Conservation (phyloP, 2,329 filamentous ascomycete species). For the Sordariomycetes sp. region DNA sequence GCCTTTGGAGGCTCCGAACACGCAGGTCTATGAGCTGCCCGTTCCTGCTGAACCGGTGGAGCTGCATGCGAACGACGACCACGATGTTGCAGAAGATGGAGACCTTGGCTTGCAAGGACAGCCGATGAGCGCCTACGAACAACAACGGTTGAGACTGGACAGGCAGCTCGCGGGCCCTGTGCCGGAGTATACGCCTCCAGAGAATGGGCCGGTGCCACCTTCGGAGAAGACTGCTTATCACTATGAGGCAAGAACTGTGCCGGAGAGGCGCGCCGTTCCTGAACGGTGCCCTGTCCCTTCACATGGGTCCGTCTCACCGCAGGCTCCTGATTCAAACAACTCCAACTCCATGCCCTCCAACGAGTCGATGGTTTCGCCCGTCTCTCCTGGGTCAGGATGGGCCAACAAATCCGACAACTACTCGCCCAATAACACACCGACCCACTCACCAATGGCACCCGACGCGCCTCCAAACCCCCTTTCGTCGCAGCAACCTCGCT, state of each 20-base stretch:
- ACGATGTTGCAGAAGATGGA: constrained; percentile 26
- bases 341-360: constrained; percentile 1
- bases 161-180: constrained; percentile 40
- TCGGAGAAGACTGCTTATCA: constrained; percentile 17
- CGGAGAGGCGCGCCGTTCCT: not conserved
- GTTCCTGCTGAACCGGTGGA: constrained; percentile 36
- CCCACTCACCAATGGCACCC: not conserved
- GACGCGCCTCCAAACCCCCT: not conserved
- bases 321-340: not conserved
- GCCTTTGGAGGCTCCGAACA: constrained; percentile 25
- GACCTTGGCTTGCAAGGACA: constrained; percentile 28
- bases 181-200: constrained; percentile 37
- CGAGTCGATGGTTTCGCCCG: constrained; percentile 1
- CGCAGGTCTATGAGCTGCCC: constrained; percentile 43
- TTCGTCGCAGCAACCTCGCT: not conserved
- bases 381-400: not conserved
- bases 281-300: too few relatives aligned
- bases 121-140: constrained; percentile 38
- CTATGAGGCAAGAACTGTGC: not conserved
- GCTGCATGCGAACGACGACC: constrained; percentile 34
- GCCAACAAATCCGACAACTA: not conserved
- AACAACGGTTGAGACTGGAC: constrained; percentile 39
- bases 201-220: constrained; percentile 12
- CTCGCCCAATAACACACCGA: not conserved
- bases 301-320: not conserved